Percentiles rank a stretch among this genome's conserved stretches.
These are phyloP conservation scores for Nematocida displodere DNA, from an alignment of 371 early-diverging fungal genomes.

Conservation along the genomic window DNA sequence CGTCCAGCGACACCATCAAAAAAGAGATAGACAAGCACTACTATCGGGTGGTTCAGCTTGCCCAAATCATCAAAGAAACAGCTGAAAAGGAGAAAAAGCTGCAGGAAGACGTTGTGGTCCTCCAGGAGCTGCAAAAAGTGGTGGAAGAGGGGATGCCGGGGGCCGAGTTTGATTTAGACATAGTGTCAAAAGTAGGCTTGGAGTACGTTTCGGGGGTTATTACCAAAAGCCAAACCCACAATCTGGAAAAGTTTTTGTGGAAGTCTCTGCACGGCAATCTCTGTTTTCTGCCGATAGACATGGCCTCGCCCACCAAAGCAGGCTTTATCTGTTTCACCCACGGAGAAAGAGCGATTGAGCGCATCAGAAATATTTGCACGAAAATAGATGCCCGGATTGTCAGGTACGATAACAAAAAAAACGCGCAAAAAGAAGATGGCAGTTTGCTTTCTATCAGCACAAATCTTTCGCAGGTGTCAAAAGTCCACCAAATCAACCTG, in stretches of 20 bases:
- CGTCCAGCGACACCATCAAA: conserved; percentile 39
- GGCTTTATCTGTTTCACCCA: conserved; percentile 64
- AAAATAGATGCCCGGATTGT: conserved; percentile 59
- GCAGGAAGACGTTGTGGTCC: conserved; percentile 59
- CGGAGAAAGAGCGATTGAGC: conserved; percentile 55
- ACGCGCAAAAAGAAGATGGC: conserved; percentile 38
- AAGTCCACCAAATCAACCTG: conserved; percentile 51
- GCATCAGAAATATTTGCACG: conserved; percentile 56
- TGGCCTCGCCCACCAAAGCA: conserved; percentile 26
- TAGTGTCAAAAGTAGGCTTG: conserved; percentile 24
- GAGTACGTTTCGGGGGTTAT: conserved; percentile 63
- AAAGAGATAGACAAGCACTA: conserved; percentile 60
- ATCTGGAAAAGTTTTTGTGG: conserved; percentile 58
- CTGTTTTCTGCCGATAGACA: conserved; percentile 50
- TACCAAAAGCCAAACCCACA: conserved; percentile 56
- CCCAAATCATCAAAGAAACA: conserved; percentile 56
- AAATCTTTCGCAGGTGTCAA: conserved; percentile 54
- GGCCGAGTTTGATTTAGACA: conserved; percentile 13
- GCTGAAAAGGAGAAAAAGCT: conserved; percentile 12
- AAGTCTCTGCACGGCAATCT: conserved; percentile 60
- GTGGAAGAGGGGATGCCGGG: conserved; percentile 42
- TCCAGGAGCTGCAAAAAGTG: conserved; percentile 57
- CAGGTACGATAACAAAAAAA: conserved; percentile 28
- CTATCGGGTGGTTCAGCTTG: conserved; percentile 55
- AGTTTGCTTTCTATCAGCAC: conserved; percentile 45